These are phyloP conservation scores for Wickerhamomyces subpelliculosus DNA, from an alignment of 805 yeast species.

Conservation along the genomic window DNA sequence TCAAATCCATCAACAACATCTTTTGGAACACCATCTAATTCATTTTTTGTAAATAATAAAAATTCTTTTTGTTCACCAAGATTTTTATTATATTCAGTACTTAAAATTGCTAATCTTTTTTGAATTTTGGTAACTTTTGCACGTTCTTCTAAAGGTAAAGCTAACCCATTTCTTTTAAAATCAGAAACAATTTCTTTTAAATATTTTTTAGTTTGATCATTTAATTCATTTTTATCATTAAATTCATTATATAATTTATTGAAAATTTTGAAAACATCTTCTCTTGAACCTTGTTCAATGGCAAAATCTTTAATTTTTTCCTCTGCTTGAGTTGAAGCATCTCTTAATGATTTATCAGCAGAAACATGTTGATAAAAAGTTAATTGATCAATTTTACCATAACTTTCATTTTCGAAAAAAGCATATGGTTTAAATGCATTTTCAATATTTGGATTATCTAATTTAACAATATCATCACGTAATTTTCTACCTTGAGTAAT, in stretches of 20 bases:
- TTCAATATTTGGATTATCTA: constrained; percentile 47
- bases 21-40: constrained; percentile 69
- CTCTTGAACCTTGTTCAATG: constrained; percentile 61
- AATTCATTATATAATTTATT: constrained; percentile 41
- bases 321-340: constrained; percentile 62
- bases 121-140: constrained; percentile 50
- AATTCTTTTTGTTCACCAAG: constrained; percentile 65
- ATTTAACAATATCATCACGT: constrained; percentile 47
- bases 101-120: constrained; percentile 49
- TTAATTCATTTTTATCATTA: constrained; percentile 26
- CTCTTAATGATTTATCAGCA: constrained; percentile 54
- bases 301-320: constrained; percentile 46
- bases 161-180: constrained; percentile 65
- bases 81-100: constrained; percentile 55
- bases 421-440: constrained; percentile 48
- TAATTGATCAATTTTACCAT: constrained; percentile 41
- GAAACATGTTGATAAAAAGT: constrained; percentile 73
- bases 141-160: constrained; percentile 47
- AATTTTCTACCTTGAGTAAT: constrained; percentile 36
- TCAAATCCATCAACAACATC: constrained; percentile 55
- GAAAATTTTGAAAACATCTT: constrained; percentile 56
- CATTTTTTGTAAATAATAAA: constrained; percentile 52
- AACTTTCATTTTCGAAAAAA: constrained; percentile 41
- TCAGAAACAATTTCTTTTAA: constrained; percentile 49
- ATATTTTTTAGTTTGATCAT: constrained; percentile 50